Base-by-base conservation (phyloP, 129 eudicot species). In the Dittrichia graveolens region DNA sequence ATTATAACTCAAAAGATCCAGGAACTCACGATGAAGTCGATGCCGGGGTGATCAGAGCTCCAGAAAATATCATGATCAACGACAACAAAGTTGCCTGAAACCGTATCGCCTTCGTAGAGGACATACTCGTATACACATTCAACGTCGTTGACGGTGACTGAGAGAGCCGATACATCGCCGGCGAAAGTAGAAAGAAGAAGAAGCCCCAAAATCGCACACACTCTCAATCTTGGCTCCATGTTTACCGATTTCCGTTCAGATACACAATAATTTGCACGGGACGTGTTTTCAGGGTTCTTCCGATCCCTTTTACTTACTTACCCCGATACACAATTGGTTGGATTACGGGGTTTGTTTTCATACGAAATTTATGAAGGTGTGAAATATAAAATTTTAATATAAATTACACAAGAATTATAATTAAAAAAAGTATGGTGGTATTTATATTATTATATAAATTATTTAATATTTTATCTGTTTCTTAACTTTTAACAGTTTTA, bases 11-110 rank as follows among this genome's bases (percentile, higher is more conserved):
- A 0, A 58, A 8, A 61, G 77, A 70, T 53, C 44, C 2, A 61
- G 19, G 40, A 2, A 14, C 80, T 73, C 77, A 91, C 97, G 42
- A 76, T 76, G 67, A 92, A 83, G 69, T 92, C 96, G 73, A 92
- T 92, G 83, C 98, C 98, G 13, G 98, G 98, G 65, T 92, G 98
- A 81, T 92, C 98, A 37, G 95, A 83, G 84, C 96, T 80, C 98
- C 98, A 92, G 83, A 89, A 92, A 35, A 89, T 89, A 64, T 92
- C 96, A 53, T 92, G 96, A 87, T 92, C 98, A 31, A 92, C 92
- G 62, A 92, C 98, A 15, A 92, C 98, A 61, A 92, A 92, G 85
- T 92, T 92, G 7, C 98, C 98, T 7, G 95, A 81, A 18, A 92
- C 78, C 12, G 88, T 83, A 48, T 92, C 98, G 44, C 98, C 98